Base-by-base conservation (phyloP, 352 stramenopile genomes). In the Pythium phragmitis region DNA sequence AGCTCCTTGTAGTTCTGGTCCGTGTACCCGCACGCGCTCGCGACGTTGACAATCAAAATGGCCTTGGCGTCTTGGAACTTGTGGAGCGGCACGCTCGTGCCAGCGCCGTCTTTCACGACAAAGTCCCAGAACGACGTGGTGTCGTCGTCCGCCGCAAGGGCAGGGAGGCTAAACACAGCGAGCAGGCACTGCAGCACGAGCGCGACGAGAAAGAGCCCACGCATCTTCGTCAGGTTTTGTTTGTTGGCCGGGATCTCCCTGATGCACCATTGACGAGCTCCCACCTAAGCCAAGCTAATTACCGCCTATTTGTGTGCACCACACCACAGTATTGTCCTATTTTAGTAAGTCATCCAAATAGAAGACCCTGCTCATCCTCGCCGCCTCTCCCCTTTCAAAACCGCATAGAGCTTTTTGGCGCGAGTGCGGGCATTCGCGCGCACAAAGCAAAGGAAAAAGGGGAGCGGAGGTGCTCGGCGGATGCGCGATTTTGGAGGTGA, bases 41-140 rank as follows among this genome's bases (percentile, higher is more conserved):
- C 86, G 57, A 94, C 84, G 61, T 94, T 94, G 26, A 94, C 86
- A 34, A 94, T 74, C 19, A 94, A 68, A 53, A 94, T 88, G 26
- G 84, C 85, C 39, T 73, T 82, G 59, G 74, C 77, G 23, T 76
- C 53, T n/a, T 65, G 60, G 68, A 84, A 92, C 26, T 73, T 55
- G 26, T 73, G 39, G 63, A 92, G 72, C n/a, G 74, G 58, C 4
- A 92, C 72, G 16, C 73, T 53, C 33, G 67, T 67, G 21, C 80
- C 83, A 8, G 57, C 63, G 19, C 79, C 47, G 73, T 90, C 76
- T 48, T 75, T 68, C 46, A 88, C 77, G 4, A 75, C 70, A 58
- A 90, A 92, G 48, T 81, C 74, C 60, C 79, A 73, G 28, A 92
- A 89, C 59, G 79, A 77, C 46, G 50, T 23, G 30, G 33, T 17